Conservation (phyloP, 2,329 filamentous ascomycete species). For the Clonostachys byssicola region DNA sequence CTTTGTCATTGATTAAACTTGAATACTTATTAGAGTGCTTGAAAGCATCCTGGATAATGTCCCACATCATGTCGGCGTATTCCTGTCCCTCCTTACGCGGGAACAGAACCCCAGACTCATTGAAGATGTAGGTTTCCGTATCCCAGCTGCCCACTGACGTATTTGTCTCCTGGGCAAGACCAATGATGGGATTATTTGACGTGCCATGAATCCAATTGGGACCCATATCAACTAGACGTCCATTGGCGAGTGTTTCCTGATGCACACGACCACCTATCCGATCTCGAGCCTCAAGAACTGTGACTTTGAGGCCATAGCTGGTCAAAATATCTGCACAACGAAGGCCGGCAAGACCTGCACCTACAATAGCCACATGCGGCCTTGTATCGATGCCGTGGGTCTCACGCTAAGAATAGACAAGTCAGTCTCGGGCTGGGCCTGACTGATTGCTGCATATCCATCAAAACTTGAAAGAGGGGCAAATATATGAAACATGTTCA, state of each 20-base stretch:
- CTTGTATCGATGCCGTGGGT: conserved; percentile 6
- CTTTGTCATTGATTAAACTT: conserved; percentile 35
- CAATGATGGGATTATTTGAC: conserved; percentile 63
- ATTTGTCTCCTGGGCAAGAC: conserved; percentile 58
- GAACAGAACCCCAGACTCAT: conserved; percentile 50
- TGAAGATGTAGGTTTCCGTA: conserved; percentile 48
- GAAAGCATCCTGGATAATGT: conserved; percentile 65
- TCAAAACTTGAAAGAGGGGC: no score
- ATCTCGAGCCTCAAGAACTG: conserved; percentile 64
- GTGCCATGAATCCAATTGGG: conserved; percentile 71
- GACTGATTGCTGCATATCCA: no score
- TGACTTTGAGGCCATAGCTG: conserved; percentile 61
- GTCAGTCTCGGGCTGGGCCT: no score
- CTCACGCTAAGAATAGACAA: conserved; percentile 1
- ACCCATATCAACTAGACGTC: conserved; percentile 52
- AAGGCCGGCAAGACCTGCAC: conserved; percentile 67
- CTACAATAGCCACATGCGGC: conserved; percentile 62
- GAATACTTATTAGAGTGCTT: conserved; percentile 56
- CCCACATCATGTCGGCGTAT: conserved; percentile 58
- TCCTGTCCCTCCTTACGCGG: conserved; percentile 35
- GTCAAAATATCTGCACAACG: conserved; percentile 66
- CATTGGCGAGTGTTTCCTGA: conserved; percentile 43
- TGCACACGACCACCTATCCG: conserved; percentile 63
- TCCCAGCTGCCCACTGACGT: conserved; percentile 46
- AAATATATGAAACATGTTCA: no score